Evolutionary conservation across 2,329 filamentous ascomycete species (phyloP).

Genomic region (Alternaria infectoria): DNA sequence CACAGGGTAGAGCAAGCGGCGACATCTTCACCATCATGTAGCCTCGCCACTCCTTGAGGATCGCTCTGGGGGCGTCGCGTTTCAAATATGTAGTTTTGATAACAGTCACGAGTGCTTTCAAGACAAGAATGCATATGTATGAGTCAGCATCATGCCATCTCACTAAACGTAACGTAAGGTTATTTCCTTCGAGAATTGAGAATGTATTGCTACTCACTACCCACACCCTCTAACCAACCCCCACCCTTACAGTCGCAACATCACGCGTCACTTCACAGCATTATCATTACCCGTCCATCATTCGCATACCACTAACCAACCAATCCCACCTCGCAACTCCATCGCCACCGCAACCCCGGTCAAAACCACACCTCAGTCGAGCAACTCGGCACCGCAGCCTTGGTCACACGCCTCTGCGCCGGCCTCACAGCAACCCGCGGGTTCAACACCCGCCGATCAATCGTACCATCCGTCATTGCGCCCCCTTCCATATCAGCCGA

Average conservation of each 20-base stretch:
- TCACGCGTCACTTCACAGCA: neutral
- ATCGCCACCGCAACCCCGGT: neutral
- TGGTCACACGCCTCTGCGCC: neutral
- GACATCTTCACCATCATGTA: too few species aligned
- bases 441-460: neutral
- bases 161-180: too few species aligned
- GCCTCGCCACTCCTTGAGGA: accelerated
- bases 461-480: neutral
- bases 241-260: neutral
- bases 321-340: neutral
- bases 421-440: neutral
- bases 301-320: neutral
- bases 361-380: neutral
- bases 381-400: neutral
- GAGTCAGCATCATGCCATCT: too few species aligned
- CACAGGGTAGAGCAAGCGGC: too few species aligned
- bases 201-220: neutral
- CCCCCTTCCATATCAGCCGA: neutral
- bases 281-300: neutral
- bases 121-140: too few species aligned
- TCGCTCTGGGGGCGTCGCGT: too few species aligned
- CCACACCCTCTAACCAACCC: neutral
- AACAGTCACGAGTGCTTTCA: too few species aligned
- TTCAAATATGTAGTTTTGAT: too few species aligned
- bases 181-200: neutral